Percentiles rank a stretch among this genome's conserved stretches.
phyloP scores from a whole-genome alignment of 2,329 filamentous ascomycete genomes.

The Cladophialophora yegresii region DNA sequence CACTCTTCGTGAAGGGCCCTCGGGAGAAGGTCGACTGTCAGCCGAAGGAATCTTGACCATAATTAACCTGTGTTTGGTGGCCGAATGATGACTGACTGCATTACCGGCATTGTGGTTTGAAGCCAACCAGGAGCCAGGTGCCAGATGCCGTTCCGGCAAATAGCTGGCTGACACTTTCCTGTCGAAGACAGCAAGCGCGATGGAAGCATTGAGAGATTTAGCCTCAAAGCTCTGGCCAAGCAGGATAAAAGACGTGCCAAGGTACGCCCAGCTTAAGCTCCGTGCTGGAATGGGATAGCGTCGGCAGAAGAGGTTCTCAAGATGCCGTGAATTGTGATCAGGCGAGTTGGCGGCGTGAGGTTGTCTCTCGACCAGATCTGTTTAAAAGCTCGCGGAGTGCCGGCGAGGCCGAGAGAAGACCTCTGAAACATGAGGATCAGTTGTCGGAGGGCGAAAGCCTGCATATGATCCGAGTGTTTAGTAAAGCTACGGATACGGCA shows the following conservation, averaged over 20 bases:
- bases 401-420: neutral
- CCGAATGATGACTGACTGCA: neutral
- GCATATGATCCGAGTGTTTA: neutral
- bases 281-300: slow-evolving; percentile 16
- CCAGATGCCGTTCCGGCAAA: neutral
- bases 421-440: neutral
- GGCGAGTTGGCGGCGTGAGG: neutral
- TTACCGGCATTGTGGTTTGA: neutral
- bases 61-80: slow-evolving; percentile 3
- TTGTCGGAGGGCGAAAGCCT: neutral
- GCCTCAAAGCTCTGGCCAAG: slow-evolving; percentile 17
- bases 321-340: slow-evolving; percentile 10
- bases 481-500: neutral
- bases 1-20: slow-evolving; percentile 6
- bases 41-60: slow-evolving; percentile 5
- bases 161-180: neutral
- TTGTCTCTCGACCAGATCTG: slow-evolving; percentile 1
- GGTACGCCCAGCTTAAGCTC: slow-evolving; percentile 1
- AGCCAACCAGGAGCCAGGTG: neutral
- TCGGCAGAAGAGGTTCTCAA: slow-evolving; percentile 5
- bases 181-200: neutral
- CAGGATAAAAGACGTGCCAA: slow-evolving; percentile 17
- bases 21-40: slow-evolving; percentile 16
- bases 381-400: neutral
- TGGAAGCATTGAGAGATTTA: slow-evolving; percentile 1